Conservation (phyloP, 257 asterid genomes). For the Penstemon barbatus region DNA sequence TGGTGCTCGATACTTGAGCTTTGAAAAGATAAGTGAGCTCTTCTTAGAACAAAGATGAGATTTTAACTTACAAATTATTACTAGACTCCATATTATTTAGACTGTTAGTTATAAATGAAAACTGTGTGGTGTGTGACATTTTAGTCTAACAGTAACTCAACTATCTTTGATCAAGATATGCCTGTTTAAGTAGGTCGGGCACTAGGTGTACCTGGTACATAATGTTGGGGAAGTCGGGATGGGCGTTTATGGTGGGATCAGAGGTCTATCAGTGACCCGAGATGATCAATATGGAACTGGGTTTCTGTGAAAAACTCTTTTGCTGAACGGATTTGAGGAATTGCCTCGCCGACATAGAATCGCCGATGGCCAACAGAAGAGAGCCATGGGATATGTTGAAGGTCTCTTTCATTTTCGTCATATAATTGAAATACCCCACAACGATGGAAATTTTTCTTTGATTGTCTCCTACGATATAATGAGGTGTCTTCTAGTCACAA, state of each 20-base stretch:
- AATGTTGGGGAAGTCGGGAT: conserved; percentile 62
- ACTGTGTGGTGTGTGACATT: too few relatives aligned
- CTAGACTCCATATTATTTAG: too few relatives aligned
- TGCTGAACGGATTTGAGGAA: conserved; percentile 54
- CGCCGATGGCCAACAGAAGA: conserved; percentile 66
- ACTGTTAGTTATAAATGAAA: too few relatives aligned
- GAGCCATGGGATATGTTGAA: conserved; percentile 81
- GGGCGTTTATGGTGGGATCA: conserved; percentile 57
- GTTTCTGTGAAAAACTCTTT: conserved; percentile 43
- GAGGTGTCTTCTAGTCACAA: too few relatives aligned
- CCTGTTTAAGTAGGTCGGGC: too few relatives aligned
- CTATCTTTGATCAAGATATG: too few relatives aligned
- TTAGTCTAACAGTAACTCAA: too few relatives aligned
- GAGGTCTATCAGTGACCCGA: conserved; percentile 82
- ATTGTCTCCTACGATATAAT: too few relatives aligned
- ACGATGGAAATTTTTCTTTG: too few relatives aligned
- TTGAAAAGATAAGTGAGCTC: conserved; percentile 9
- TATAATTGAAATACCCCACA: too few relatives aligned
- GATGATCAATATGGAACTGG: conserved; percentile 49
- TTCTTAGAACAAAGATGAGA: neutral
- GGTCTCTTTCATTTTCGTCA: conserved; percentile 39
- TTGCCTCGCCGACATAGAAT: conserved; percentile 57
- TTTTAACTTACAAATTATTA: neutral
- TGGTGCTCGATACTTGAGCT: conserved; percentile 75
- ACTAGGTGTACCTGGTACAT: conserved; percentile 54